Evolutionary conservation across 805 yeast species (phyloP), one percentile per base, ranked within the genome.

Genomic region (Lachancea meyersii): DNA sequence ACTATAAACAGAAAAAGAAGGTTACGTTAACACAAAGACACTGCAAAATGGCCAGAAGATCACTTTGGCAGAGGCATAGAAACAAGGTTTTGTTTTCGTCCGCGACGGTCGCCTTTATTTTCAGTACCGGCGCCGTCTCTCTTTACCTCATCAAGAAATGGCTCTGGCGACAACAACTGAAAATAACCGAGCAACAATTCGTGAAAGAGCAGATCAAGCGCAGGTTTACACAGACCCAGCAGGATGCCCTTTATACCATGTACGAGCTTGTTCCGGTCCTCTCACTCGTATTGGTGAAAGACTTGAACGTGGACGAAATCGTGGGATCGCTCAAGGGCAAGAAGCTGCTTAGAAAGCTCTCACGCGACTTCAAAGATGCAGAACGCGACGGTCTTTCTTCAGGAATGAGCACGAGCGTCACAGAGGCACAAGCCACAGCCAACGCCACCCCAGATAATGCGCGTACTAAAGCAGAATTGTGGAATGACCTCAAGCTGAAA

Each of bases 141-240:
- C 33, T 54, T 6, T 59, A 52, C 39, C 40, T 58, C 9, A 37
- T 57, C 17, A 60, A 60, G 38, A 50, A 51, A 33, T 62, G 67
- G 65, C 40, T 60, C n/a, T 44, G 53, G 36, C 50, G 50, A 27
- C 62, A 60, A 45, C 82, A 79, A 51, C 67, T 72, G 40, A 67
- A 71, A 36, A 52, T 79, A 31, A 66, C 72, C 35, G 76, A 77
- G 49, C 83, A 80, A 61, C 72, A 76, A 34, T 72, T 76, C 40
- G 75, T 83, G 18, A 70, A 73, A 39, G 86, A 80, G 49, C 82
- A 79, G 52, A 82, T 89, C 46, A 81, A 81, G 52, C 73, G 93
- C 52, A 69, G 97, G 45, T 91, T 88, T 55, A 79, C 83, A 39
- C 96, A 88, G 67, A 91, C 96, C 9, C 97, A 89, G 57, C 80